These are phyloP conservation scores for Boletus sp. DNA, from an alignment of 768 basidiomycete genomes.

Conservation along the genomic window DNA sequence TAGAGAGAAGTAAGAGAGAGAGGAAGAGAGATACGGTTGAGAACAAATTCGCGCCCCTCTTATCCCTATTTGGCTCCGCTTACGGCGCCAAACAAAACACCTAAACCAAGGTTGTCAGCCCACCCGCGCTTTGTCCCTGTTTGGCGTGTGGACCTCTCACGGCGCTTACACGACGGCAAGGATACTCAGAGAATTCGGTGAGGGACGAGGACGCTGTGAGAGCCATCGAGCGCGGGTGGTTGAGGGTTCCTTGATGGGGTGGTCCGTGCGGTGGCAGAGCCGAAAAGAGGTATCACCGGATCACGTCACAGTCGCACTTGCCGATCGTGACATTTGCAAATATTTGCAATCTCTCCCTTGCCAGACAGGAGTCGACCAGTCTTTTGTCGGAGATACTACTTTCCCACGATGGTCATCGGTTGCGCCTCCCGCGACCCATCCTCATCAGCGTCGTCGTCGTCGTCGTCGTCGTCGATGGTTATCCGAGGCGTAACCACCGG, in stretches of 20 bases:
- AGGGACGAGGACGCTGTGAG: not conserved
- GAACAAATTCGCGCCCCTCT: constrained; percentile 36
- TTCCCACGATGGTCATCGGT: not conserved
- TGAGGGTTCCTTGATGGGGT: not conserved
- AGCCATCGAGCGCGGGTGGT: not conserved
- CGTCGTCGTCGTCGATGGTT: too few species aligned
- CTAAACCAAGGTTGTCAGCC: constrained; percentile 31
- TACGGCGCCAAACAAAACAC: constrained; percentile 38
- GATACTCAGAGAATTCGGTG: not conserved
- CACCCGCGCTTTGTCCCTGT: constrained; percentile 1
- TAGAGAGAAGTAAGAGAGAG: constrained; percentile 56
- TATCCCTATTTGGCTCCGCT: constrained; percentile 43
- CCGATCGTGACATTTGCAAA: constrained; percentile 31
- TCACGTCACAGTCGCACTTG: constrained; percentile 31
- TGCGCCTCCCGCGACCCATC: too few species aligned
- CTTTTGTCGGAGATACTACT: not conserved
- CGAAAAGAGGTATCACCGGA: constrained; percentile 30
- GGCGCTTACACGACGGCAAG: constrained; percentile 1
- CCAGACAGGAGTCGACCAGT: not conserved
- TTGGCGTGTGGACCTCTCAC: constrained; percentile 3
- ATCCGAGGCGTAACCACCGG: too few species aligned
- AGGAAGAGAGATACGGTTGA: constrained; percentile 43
- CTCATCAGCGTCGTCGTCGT: too few species aligned
- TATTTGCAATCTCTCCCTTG: constrained; percentile 1
- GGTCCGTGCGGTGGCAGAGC: constrained; percentile 34